These are phyloP conservation scores for Desmodesmus armatus DNA, from an alignment of 139 green algal genomes.

Conservation along the genomic window DNA sequence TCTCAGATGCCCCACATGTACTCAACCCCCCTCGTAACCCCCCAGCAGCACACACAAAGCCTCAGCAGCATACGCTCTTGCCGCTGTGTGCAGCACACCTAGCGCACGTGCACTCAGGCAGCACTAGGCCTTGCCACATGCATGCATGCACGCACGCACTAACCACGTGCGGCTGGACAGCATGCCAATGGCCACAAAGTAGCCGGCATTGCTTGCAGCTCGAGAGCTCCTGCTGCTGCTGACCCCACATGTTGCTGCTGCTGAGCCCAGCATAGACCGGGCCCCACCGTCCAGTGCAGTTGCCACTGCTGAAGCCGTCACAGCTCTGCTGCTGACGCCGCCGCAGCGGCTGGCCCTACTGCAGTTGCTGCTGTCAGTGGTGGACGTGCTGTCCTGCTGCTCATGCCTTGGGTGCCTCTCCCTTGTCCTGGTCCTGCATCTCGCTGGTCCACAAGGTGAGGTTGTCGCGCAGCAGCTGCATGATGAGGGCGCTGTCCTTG, in stretches of 20 bases:
- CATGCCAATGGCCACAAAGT: too few species aligned
- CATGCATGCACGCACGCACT: too few species aligned
- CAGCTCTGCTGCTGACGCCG: neutral
- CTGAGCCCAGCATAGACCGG: too few species aligned
- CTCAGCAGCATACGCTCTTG: too few species aligned
- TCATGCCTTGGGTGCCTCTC: constrained; percentile 22
- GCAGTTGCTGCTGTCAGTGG: neutral
- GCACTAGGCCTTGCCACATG: too few species aligned
- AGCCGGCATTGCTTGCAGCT: too few species aligned
- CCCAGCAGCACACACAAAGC: neutral
- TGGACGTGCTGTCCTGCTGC: constrained; percentile 8
- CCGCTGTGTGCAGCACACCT: too few species aligned
- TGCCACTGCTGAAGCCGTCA: too few species aligned
- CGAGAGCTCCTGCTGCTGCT: neutral
- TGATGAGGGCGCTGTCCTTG: constrained; percentile 99
- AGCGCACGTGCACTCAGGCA: too few species aligned
- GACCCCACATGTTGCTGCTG: neutral
- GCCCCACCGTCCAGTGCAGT: too few species aligned
- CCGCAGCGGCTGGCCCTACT: neutral
- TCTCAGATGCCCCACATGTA: too few species aligned
- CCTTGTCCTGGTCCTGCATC: constrained; percentile 84
- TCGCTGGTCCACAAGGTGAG: constrained; percentile 99
- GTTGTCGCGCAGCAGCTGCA: constrained; percentile 99
- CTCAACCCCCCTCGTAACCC: neutral
- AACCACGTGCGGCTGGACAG: too few species aligned